These are phyloP conservation scores for Punica granatum DNA, from an alignment of 345 rosid species.

Conservation along the genomic window DNA sequence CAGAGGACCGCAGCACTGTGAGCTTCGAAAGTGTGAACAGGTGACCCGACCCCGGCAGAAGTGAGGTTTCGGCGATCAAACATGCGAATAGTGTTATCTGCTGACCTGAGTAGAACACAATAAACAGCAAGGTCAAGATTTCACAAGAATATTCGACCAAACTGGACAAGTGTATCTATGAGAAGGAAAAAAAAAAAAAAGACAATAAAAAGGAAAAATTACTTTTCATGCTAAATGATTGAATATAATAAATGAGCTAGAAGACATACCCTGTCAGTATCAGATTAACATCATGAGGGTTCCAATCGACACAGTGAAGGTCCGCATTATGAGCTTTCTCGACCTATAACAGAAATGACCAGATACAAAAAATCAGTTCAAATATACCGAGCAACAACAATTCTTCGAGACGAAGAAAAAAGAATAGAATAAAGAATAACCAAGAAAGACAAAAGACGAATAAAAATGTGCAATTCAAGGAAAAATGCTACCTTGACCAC, in stretches of 20 bases:
- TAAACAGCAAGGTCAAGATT: constrained; percentile 2
- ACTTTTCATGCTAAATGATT: background rate
- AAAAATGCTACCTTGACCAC: constrained; percentile 39
- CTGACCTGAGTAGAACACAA: constrained; percentile 24
- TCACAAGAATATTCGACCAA: background rate
- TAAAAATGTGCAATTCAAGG: background rate
- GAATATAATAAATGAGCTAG: background rate
- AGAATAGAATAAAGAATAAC: background rate
- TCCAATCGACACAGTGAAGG: constrained; percentile 77
- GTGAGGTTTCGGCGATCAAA: constrained; percentile 50
- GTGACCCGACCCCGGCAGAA: constrained; percentile 52
- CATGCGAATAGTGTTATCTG: constrained; percentile 44
- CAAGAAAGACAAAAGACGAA: background rate
- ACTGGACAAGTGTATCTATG: background rate
- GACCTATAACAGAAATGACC: constrained; percentile 32
- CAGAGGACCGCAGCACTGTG: constrained; percentile 85
- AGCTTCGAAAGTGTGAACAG: constrained; percentile 66
- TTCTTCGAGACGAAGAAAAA: background rate
- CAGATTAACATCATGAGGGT: constrained; percentile 51
- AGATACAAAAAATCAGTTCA: background rate
- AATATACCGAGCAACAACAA: background rate
- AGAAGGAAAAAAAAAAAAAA: background rate
- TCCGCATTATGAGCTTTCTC: constrained; percentile 62
- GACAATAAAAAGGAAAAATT: background rate
- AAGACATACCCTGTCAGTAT: constrained; percentile 50